Evolutionary conservation across 768 basidiomycete genomes (phyloP).

Genomic region (Phlebiopsis flavidoalba): DNA sequence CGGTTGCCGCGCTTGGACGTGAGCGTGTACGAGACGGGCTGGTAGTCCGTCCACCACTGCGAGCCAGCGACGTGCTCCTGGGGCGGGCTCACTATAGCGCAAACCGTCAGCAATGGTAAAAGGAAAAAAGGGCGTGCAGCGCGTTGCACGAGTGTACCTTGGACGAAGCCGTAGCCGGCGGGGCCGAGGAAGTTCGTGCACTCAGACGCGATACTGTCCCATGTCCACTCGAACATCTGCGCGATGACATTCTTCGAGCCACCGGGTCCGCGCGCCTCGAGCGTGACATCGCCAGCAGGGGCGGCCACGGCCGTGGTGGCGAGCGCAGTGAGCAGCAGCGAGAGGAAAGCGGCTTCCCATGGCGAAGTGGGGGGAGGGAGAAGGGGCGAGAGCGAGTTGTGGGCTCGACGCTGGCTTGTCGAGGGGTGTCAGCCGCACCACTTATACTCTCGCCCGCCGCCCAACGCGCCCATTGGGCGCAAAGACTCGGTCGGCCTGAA

Average conservation of each 20-base stretch:
- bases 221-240: slow-evolving; percentile 68
- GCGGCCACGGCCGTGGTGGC: background rate
- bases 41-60: slow-evolving; percentile 78
- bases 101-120: background rate
- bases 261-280: slow-evolving; percentile 5
- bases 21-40: slow-evolving; percentile 58
- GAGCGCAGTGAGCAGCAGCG: background rate
- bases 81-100: slow-evolving; percentile 38
- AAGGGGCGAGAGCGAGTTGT: background rate
- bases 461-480: too few species aligned
- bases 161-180: slow-evolving; percentile 65
- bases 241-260: slow-evolving; percentile 44
- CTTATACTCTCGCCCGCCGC: background rate
- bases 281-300: background rate
- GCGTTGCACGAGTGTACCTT: slow-evolving; percentile 33
- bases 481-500: background rate
- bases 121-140: background rate
- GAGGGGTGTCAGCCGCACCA: background rate
- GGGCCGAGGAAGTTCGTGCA: slow-evolving; percentile 65
- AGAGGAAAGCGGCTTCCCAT: background rate
- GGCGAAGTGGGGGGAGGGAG: background rate
- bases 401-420: background rate
- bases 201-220: slow-evolving; percentile 51
- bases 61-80: slow-evolving; percentile 52
- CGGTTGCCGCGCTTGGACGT: slow-evolving; percentile 63